Conservation (phyloP, 306 rosid genomes). For the Nissolia schottii region DNA sequence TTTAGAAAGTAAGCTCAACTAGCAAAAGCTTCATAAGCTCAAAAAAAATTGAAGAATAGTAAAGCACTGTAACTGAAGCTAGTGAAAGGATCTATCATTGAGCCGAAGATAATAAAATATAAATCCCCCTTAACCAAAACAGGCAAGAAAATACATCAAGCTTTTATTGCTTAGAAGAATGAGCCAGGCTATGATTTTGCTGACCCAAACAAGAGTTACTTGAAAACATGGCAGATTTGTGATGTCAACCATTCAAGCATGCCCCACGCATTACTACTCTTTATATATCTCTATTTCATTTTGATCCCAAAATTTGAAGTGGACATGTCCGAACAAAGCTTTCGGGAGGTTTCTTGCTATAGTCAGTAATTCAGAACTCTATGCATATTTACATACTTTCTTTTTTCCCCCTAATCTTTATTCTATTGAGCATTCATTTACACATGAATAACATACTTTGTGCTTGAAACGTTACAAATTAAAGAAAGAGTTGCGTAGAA, state of each 20-base stretch:
- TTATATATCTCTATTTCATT: not conserved
- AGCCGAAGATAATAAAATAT: not conserved
- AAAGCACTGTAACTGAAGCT: not conserved
- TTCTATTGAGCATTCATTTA: not conserved
- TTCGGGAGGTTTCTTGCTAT: not conserved
- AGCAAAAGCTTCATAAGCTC: not conserved
- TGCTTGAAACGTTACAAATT: not conserved
- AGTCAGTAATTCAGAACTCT: not conserved
- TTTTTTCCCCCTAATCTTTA: not conserved
- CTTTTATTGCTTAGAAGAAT: not conserved
- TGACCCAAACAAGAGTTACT: not conserved
- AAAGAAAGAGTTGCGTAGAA: not conserved
- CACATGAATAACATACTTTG: not conserved
- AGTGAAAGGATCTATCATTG: not conserved
- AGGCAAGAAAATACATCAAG: not conserved
- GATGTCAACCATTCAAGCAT: not conserved
- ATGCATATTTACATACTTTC: not conserved
- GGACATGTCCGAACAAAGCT: not conserved
- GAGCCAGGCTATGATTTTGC: not conserved
- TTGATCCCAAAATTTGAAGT: slow-evolving; percentile 1
- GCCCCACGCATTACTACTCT: not conserved
- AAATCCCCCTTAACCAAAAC: not conserved
- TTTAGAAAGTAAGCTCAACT: not conserved
- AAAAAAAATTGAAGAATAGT: not conserved
- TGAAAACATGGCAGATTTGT: not conserved